Percentiles rank a stretch among this genome's conserved stretches.
Conservation (phyloP, 2,329 filamentous ascomycete genomes). For the Beauveria scarabaeidicola region DNA sequence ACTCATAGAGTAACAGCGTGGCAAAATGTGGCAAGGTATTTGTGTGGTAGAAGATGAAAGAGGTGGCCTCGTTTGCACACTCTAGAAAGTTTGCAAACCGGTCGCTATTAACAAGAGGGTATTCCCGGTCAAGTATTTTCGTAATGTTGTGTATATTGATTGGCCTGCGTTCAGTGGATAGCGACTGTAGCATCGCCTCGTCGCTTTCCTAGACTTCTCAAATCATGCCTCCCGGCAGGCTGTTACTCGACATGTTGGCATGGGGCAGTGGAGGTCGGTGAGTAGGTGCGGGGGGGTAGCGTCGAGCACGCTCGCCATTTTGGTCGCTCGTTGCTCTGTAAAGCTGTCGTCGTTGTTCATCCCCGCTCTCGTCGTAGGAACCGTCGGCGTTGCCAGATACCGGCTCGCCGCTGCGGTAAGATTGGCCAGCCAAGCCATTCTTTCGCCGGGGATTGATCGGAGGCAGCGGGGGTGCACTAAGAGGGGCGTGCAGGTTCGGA, state of each 20-base stretch:
- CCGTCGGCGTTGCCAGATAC: constrained; percentile 17
- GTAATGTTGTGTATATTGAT: neutral
- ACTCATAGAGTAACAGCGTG: neutral
- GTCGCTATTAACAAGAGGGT: constrained; percentile 5
- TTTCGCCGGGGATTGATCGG: constrained; percentile 51
- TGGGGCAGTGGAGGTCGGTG: constrained; percentile 20
- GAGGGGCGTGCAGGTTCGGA: constrained; percentile 28
- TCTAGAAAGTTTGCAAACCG: neutral
- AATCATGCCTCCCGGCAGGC: constrained; percentile 38
- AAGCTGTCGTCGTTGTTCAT: constrained; percentile 29
- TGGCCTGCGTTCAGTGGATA: neutral
- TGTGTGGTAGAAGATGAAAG: neutral
- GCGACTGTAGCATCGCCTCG: neutral
- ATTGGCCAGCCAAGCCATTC: constrained; percentile 30
- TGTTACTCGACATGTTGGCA: constrained; percentile 22
- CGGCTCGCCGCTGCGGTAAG: constrained; percentile 28
- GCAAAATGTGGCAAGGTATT: neutral
- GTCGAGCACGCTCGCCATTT: constrained; percentile 21
- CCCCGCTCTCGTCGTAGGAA: constrained; percentile 18
- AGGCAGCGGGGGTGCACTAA: constrained; percentile 41
- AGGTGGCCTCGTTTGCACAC: neutral
- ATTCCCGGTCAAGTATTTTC: neutral
- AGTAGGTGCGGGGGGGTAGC: constrained; percentile 19
- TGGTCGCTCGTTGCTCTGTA: constrained; percentile 37
- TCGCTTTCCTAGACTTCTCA: constrained; percentile 18